These are phyloP conservation scores for Boletellus ananas DNA, from an alignment of 768 basidiomycete genomes.

Conservation along the genomic window DNA sequence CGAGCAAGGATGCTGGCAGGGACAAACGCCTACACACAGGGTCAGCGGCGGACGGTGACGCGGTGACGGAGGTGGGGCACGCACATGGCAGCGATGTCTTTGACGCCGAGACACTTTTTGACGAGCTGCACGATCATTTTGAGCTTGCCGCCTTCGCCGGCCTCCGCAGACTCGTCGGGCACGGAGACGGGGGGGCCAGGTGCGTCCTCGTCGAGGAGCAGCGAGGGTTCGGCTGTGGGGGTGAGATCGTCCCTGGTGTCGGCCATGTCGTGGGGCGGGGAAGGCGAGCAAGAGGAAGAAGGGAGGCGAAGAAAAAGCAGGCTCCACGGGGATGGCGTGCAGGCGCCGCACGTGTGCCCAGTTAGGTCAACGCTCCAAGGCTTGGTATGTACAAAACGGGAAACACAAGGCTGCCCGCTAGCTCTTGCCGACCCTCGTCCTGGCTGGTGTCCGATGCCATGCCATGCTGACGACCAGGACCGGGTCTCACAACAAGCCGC, in stretches of 20 bases:
- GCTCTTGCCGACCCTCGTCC: not conserved
- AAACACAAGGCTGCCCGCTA: not conserved
- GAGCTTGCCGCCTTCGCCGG: conserved; percentile 85
- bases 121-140: conserved; percentile 92
- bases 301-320: conserved; percentile 6
- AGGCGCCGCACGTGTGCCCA: conserved; percentile 22
- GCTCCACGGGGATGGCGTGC: conserved; percentile 12
- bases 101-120: conserved; percentile 88
- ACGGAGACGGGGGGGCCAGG: conserved; percentile 59
- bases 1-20: conserved; percentile 86
- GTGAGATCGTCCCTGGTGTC: conserved; percentile 12
- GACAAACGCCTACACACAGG: conserved; percentile 70
- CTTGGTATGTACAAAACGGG: conserved; percentile 13
- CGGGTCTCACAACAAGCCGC: too few species aligned
- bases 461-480: too few species aligned
- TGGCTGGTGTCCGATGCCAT: too few species aligned
- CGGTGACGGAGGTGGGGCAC: conserved; percentile 26
- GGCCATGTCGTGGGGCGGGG: conserved; percentile 14
- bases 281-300: not conserved
- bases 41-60: conserved; percentile 15
- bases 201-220: conserved; percentile 45
- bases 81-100: conserved; percentile 92
- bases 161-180: conserved; percentile 66
- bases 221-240: conserved; percentile 2
- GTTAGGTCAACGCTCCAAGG: conserved; percentile 1